phyloP scores from a whole-genome alignment of 2,329 filamentous ascomycete species.

The Colletotrichum destructivum region DNA sequence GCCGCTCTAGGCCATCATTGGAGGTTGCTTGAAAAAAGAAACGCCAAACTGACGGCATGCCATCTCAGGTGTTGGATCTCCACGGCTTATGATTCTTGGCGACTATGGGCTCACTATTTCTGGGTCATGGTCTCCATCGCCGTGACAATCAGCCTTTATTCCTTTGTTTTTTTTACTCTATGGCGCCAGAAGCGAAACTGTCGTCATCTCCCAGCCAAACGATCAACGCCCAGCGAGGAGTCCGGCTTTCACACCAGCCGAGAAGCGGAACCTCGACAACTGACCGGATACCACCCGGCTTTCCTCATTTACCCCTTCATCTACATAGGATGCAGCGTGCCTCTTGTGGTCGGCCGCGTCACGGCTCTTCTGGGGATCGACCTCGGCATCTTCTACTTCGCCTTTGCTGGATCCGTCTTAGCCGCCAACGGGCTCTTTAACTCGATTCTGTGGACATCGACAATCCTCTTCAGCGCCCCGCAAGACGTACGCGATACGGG shows the following conservation, averaged over 20 bases:
- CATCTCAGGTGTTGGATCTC: conserved; percentile 72
- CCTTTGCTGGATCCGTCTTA: conserved; percentile 66
- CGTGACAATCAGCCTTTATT: conserved; percentile 56
- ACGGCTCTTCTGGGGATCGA: conserved; percentile 65
- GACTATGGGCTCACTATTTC: conserved; percentile 74
- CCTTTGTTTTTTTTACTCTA: conserved; percentile 56
- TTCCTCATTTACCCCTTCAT: conserved; percentile 75
- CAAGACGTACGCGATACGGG: conserved; percentile 48
- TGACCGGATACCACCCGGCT: conserved; percentile 46
- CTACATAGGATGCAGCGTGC: conserved; percentile 74
- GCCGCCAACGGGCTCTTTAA: conserved; percentile 63
- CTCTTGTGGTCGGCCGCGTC: conserved; percentile 72
- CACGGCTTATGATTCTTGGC: conserved; percentile 63
- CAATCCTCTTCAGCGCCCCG: conserved; percentile 50
- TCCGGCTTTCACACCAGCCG: not conserved
- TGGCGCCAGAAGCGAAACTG: conserved; percentile 44
- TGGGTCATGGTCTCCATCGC: conserved; percentile 68
- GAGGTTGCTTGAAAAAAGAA: too few relatives aligned
- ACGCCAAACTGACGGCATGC: not conserved
- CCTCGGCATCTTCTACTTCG: conserved; percentile 65
- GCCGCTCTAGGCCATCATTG: too few relatives aligned
- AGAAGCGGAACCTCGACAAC: not conserved
- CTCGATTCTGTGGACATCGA: conserved; percentile 53
- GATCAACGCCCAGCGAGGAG: conserved; percentile 10
- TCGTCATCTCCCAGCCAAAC: conserved; percentile 23